Evolutionary conservation across 2,329 filamentous ascomycete genomes (phyloP), one percentile per base, ranked within the genome.

Genomic region (Aspergillus nomiae): DNA sequence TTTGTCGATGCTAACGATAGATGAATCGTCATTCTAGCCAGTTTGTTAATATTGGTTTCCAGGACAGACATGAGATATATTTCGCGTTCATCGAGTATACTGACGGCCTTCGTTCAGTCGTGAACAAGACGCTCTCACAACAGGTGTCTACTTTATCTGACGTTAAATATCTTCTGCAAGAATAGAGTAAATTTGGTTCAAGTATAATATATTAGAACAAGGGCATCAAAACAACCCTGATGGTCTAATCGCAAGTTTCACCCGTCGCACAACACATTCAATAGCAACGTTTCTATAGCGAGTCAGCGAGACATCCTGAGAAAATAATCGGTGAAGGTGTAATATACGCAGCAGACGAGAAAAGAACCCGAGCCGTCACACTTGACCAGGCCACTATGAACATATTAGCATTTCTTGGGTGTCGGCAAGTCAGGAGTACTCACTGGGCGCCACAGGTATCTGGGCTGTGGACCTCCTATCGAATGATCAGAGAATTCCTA

Each of bases 261-360:
- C 21, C 21, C 21, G 21, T 2, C 21, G 21, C 21, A 24, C 21
- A 24, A 24, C 21, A 24, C 21, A 24, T 24, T 30, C 32, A 59
- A 51, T 59, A 59, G 45, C 57, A 59, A 11, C 46, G 43, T 38
- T 50, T 41, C 57, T 59, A 21, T 19, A 28, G 12, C 30, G 30
- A 51, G 57, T 59, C 57, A 59, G 45, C 32, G 34, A 46, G 19
- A 59, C 8, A n/a, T n/a, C 24, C 21, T 16, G 11, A 16, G 12
- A 21, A 1, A 6, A 30, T n/a, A 28, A 16, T 3, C 1, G 38
- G 4, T 4, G 28, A 50, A 30, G n/a, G n/a, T 16, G 21, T 21
- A 45, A 61, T 56, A 55, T 64, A 64, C 62, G 48, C 62, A 64
- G 59, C 62, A 64, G 48, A 59, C 26, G 3, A 45, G 55, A 28